These are phyloP conservation scores for Polygonum maritimum DNA, from an alignment of 148 eudicot species.

Conservation along the genomic window DNA sequence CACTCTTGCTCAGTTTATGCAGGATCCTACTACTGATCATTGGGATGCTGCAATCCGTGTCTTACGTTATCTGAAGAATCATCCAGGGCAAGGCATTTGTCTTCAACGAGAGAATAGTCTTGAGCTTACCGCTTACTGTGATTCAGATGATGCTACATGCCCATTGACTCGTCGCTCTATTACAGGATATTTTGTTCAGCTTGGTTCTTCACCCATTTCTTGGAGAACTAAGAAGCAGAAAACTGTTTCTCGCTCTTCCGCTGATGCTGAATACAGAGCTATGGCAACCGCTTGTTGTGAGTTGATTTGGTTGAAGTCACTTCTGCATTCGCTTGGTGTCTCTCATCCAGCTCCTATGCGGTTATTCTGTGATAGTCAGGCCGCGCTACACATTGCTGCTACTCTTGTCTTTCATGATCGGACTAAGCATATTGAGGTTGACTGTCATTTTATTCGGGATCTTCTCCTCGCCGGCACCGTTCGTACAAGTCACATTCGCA, in stretches of 20 bases:
- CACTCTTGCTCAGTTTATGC: neutral
- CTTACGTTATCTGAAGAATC: neutral
- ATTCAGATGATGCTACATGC: neutral
- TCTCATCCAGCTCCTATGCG: neutral
- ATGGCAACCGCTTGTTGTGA: neutral
- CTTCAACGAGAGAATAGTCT: neutral
- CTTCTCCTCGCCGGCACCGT: neutral
- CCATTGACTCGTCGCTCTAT: constrained; percentile 4
- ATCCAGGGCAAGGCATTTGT: neutral
- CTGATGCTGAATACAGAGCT: neutral
- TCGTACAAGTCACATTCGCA: neutral
- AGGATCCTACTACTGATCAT: neutral
- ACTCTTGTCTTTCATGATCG: neutral
- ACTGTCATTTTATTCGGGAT: neutral
- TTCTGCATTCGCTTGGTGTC: neutral
- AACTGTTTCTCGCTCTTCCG: neutral
- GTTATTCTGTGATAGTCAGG: neutral
- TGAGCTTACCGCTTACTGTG: constrained; percentile 1
- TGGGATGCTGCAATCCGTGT: neutral
- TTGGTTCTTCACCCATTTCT: constrained; percentile 1
- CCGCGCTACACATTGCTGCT: neutral
- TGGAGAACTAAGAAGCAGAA: neutral
- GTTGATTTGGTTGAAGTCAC: neutral
- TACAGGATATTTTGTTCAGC: neutral
- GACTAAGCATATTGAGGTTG: neutral